These are phyloP conservation scores for Vararia minispora DNA, from an alignment of 768 basidiomycete genomes.

Conservation along the genomic window DNA sequence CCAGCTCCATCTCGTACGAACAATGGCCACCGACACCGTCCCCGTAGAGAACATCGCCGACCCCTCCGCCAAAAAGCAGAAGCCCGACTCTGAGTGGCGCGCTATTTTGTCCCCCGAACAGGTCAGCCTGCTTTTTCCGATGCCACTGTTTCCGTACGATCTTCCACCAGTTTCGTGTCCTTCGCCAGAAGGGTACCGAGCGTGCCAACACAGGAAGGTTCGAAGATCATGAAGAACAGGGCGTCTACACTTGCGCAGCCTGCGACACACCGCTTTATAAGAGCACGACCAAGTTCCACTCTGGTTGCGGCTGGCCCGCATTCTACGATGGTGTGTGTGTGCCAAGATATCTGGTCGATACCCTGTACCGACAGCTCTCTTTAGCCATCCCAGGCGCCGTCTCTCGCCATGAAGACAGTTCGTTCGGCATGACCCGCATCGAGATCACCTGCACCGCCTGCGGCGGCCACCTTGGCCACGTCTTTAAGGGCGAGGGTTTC, in stretches of 20 bases:
- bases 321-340: conserved; percentile 72
- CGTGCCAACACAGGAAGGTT: conserved; percentile 67
- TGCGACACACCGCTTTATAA: conserved; percentile 81
- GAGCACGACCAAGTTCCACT: conserved; percentile 83
- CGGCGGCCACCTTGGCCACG: conserved; percentile 89
- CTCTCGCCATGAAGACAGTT: conserved; percentile 57
- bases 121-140: conserved; percentile 29
- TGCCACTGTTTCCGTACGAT: neutral
- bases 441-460: conserved; percentile 89
- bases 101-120: conserved; percentile 74
- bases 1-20: too few species aligned
- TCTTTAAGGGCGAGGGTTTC: conserved; percentile 89
- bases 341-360: neutral
- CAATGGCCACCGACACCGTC: too few species aligned
- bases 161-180: conserved; percentile 58
- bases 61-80: conserved; percentile 20
- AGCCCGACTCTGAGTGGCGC: conserved; percentile 76
- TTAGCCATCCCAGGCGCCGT: conserved; percentile 87
- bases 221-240: conserved; percentile 52
- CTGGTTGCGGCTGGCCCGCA: conserved; percentile 96
- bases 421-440: conserved; percentile 56
- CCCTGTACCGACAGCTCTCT: neutral
- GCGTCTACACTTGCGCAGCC: conserved; percentile 70
- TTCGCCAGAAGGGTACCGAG: conserved; percentile 87
- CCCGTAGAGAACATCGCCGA: too few species aligned